Conservation (phyloP, 495 filamentous ascomycete genomes). For the Aspergillus haitiensis region DNA sequence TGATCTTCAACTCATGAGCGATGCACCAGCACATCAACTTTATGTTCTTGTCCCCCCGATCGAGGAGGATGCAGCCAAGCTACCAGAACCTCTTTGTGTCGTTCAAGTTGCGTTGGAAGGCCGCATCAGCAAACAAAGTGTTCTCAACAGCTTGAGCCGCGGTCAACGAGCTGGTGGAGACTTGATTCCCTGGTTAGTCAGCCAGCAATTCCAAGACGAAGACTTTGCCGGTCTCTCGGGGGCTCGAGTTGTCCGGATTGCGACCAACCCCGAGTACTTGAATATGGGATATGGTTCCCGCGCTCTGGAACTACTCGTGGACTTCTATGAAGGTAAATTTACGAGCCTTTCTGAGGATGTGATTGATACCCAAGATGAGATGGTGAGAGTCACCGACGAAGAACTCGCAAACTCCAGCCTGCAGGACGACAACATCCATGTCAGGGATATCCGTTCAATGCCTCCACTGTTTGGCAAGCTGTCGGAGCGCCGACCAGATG, state of each 20-base stretch:
- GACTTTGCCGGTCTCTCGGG: conserved; percentile 93
- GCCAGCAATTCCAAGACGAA: conserved; percentile 97
- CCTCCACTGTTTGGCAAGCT: conserved; percentile 91
- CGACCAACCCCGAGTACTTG: conserved; percentile 93
- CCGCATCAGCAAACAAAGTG: conserved; percentile 87
- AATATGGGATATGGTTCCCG: conserved; percentile 92
- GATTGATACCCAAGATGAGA: conserved; percentile 50
- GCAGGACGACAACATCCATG: conserved; percentile 80
- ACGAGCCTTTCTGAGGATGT: conserved; percentile 71
- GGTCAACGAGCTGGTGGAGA: conserved; percentile 91
- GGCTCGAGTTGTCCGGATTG: conserved; percentile 89
- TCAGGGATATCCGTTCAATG: conserved; percentile 87
- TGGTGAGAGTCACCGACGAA: conserved; percentile 79
- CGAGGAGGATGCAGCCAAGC: conserved; percentile 67
- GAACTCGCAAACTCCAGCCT: conserved; percentile 79
- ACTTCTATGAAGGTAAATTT: conserved; percentile 96
- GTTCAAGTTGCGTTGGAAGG: conserved; percentile 95
- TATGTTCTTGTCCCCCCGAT: conserved; percentile 92
- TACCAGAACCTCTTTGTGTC: conserved; percentile 93
- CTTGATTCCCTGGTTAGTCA: conserved; percentile 96
- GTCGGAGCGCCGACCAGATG: conserved; percentile 75
- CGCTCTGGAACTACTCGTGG: conserved; percentile 77
- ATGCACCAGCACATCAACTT: conserved; percentile 95
- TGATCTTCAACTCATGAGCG: conserved; percentile 95
- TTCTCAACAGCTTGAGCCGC: conserved; percentile 82